Percentiles rank a stretch among this genome's conserved stretches.
Evolutionary conservation across 305 asterid species (phyloP).

Genomic region (Galium porrigens): DNA sequence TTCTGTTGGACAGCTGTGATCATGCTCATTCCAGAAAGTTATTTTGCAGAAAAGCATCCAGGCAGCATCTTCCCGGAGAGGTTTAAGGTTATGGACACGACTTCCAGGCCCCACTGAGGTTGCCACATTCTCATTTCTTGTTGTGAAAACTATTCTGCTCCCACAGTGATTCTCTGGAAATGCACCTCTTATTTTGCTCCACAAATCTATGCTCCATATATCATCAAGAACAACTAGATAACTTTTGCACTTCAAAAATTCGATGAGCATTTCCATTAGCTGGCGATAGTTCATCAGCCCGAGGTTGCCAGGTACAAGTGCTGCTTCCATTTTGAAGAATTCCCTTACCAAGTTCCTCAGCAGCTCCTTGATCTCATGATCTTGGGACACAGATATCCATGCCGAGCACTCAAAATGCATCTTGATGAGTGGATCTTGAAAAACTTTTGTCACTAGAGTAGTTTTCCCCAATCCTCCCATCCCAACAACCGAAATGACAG

Average conservation of each 20-base stretch:
- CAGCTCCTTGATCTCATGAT: constrained; percentile 9
- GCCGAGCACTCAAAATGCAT: constrained; percentile 8
- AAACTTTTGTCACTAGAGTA: constrained; percentile 18
- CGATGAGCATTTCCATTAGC: constrained; percentile 19
- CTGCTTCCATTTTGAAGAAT: constrained; percentile 16
- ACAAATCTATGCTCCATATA: constrained; percentile 23
- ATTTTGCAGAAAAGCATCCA: constrained; percentile 21
- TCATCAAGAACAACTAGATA: constrained; percentile 24
- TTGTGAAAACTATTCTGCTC: constrained; percentile 21
- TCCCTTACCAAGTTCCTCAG: constrained; percentile 18
- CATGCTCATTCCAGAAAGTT: constrained; percentile 14
- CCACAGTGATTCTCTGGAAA: constrained; percentile 20
- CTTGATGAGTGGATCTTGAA: constrained; percentile 4
- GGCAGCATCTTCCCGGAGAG: constrained; percentile 17
- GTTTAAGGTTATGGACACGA: constrained; percentile 16
- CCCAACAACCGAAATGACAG: constrained; percentile 17
- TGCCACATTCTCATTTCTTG: constrained; percentile 18
- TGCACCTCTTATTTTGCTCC: constrained; percentile 21
- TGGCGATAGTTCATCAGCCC: constrained; percentile 18
- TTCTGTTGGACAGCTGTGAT: constrained; percentile 21
- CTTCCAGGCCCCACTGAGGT: constrained; percentile 17
- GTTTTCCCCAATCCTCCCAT: constrained; percentile 23
- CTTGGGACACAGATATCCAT: constrained; percentile 6
- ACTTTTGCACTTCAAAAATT: constrained; percentile 17
- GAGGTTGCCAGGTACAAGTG: constrained; percentile 11